Base-by-base conservation (phyloP, 179 eudicot genomes). In the Spinacia oleracea region DNA sequence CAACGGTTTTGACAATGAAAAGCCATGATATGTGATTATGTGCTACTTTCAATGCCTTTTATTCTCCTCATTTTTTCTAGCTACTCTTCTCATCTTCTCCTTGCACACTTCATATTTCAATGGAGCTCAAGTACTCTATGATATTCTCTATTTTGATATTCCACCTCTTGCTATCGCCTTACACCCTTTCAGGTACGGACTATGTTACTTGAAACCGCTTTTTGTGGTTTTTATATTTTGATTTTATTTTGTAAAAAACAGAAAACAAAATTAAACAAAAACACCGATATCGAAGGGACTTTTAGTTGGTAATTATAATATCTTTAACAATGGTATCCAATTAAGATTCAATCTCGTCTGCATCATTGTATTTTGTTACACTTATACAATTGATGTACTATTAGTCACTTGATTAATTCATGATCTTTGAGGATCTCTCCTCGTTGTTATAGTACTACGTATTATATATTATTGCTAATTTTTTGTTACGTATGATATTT, bases 1-100 rank as follows among this genome's bases (percentile, higher is more conserved):
- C 82, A 80, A 74, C 74, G 73, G 48, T 65, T 16, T 38, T 67
- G 74, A 80, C n/a, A 53, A 60, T 56, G 82, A 80, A 55, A 66
- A 66, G 38, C 16, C 74, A 35, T 43, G 78, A 80, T 66, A 67
- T 9, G 21, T 53, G 23, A 18, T 29, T 66, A 67, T 9, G 21
- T 53, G 23, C 25, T 29, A 50, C 74, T 35, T 6, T 6, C 23
- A 55, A 20, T 18, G 23, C 6, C 59, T 12, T 55, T 21, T 32
- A 40, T 27, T 18, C 9, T 51, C 38, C 31, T 31, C 71, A n/a
- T 29, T 14, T 29, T 38, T 14, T 4, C 9, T 42, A 64, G 38
- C 45, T 23, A 31, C 10, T 38, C 60, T 12, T 63, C 50, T 15
- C 38, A 60, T 32, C 0, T 18, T 23, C 18, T 32, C n/a, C 25